Evolutionary conservation across 2,329 filamentous ascomycete species (phyloP), one percentile per base, ranked within the genome.

Genomic region (Falciphora oryzae): DNA sequence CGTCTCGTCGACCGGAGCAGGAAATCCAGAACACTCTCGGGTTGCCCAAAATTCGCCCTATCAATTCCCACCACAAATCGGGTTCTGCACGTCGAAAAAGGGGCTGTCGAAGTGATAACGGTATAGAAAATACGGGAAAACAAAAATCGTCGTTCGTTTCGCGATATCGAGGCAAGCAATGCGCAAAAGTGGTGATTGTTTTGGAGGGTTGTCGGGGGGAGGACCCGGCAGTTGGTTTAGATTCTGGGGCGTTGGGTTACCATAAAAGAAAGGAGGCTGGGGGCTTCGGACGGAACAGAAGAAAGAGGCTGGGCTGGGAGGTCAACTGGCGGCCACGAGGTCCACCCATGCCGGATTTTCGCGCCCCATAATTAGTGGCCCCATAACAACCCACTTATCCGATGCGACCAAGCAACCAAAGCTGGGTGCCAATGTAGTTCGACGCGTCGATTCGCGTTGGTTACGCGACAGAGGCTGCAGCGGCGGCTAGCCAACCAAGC

Each of bases 211-310:
- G 44, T 53, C 44, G 44, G 44, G 44, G 44, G 44, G 44, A 53
- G 44, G 44, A 53, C 18, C 44, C 44, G 44, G 44, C 44, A 53
- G 44, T 53, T 53, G 44, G 44, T n/a, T 53, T 53, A 25, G 44
- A 53, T 53, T 53, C 38, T 53, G 44, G 44, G 44, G 44, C 44
- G 44, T 53, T 25, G 44, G 44, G 61, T 62, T 62, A 53, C 61
- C 66, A 70, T 69, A 67, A 63, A 65, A 65, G 66, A 67, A 68
- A 63, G 63, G 62, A 65, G 63, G 56, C 65, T 69, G 64, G 65
- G 38, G 67, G 68, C 62, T 67, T 66, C 68, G 69, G 63, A 65
- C 32, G 59, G 70, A 71, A 65, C 32, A 57, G 70, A 71, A 74
- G 60, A 29, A n/a, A 32, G 58, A 53, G 44, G 28, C 28, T 62